Base-by-base conservation (phyloP, 768 basidiomycete species). In the Collybia sordida region DNA sequence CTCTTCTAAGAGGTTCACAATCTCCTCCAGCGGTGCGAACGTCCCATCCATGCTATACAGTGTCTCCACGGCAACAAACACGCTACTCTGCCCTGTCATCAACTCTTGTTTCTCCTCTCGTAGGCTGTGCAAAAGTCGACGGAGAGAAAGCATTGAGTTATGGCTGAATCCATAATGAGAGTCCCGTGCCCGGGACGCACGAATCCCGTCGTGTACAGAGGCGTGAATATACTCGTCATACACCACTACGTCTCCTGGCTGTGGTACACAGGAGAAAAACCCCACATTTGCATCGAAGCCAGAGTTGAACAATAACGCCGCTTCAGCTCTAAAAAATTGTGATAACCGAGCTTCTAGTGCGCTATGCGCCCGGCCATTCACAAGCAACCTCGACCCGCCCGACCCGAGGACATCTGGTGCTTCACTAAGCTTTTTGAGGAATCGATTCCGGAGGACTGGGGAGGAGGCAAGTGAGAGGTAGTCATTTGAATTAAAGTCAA, bases 21-120 rank as follows among this genome's bases (percentile, higher is more conserved):
- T 84, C 37, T 81, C 79, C 14, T 46, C 46, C 23, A 98, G 72
- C 0, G 93, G 93, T 0, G 88, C 78, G 51, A 96, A 78, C 22
- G 93, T 96, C 12, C 96, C 96, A 57, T 98, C 96, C 96, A 98
- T 98, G 49, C 87, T 90, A 58, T 98, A 98, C 39, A 98, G 66
- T 31, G 83, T 86, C 74, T 98, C 96, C 6, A 97, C 85, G 0
- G 91, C 85, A 11, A 98, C 66, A 60, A 95, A 97, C 3, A 90
- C 68, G 57, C 72, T 85, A 45, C 36, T 54, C 22, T 68, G 64
- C 0, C 81, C 82, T 0, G 56, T 51, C 47, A 55, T 57, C 14
- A 83, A 58, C 31, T 61, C 67, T 0, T 64, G 60, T n/a, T 66
- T 62, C 40, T 72, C 70, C 2, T 62, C 47, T 15, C 71, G 51